Evolutionary conservation across 2,329 filamentous ascomycete species (phyloP).

Genomic region (Dothidotthia symphoricarpi): DNA sequence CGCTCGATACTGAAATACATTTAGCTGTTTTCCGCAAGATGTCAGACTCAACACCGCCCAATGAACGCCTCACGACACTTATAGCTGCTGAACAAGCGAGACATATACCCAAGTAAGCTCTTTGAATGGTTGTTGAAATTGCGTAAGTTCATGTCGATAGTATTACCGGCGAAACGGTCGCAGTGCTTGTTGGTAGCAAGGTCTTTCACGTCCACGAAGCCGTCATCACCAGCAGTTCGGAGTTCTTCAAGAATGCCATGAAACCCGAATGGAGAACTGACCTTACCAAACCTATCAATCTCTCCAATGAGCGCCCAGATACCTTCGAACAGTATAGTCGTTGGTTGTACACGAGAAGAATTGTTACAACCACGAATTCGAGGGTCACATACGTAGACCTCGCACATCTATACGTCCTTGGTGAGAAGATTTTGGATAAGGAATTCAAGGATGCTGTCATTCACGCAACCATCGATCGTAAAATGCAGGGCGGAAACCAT

Average conservation of each 20-base stretch:
- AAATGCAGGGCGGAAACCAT: background rate
- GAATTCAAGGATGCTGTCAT: conserved; percentile 1
- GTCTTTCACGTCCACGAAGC: conserved; percentile 11
- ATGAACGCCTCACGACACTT: too few species aligned
- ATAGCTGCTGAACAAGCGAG: too few species aligned
- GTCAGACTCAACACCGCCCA: too few species aligned
- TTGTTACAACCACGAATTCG: too few species aligned
- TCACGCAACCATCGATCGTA: background rate
- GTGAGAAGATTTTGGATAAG: conserved; percentile 2
- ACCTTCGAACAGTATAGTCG: conserved; percentile 7
- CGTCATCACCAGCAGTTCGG: conserved; percentile 4
- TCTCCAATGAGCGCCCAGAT: conserved; percentile 2
- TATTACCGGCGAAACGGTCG: background rate
- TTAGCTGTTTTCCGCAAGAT: too few species aligned
- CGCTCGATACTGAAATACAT: too few species aligned
- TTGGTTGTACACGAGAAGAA: conserved; percentile 2
- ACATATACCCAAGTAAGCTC: too few species aligned
- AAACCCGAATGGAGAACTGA: conserved; percentile 3
- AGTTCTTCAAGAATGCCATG: conserved; percentile 12
- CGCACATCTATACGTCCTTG: conserved; percentile 2
- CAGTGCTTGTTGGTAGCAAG: background rate
- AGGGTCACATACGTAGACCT: background rate
- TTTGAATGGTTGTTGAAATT: too few species aligned
- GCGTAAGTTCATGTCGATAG: too few species aligned
- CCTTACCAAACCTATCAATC: background rate